Percentiles rank a stretch among this genome's conserved stretches.
Conservation (phyloP, 192 early-diverging fungal genomes). For the Podila epigama region DNA sequence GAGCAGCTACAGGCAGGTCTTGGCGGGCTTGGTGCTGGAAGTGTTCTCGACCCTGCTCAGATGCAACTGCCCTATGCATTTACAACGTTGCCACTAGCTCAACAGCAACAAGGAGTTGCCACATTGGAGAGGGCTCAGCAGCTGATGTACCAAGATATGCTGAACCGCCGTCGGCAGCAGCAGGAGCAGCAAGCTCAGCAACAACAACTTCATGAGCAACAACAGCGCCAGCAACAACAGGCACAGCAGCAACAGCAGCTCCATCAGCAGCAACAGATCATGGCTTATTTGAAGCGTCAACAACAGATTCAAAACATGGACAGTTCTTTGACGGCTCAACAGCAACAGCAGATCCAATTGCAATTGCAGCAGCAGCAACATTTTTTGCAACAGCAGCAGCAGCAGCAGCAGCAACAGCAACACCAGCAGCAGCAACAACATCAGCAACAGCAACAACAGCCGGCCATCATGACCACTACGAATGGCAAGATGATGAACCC, state of each 20-base stretch:
- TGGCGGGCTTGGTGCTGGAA: slow-evolving; percentile 11
- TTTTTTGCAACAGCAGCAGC: slow-evolving; percentile 18
- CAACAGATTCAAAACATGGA: slow-evolving; percentile 49
- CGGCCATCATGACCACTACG: slow-evolving; percentile 45
- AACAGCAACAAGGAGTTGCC: slow-evolving; percentile 47
- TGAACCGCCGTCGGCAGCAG: slow-evolving; percentile 46
- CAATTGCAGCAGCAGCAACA: slow-evolving; percentile 20
- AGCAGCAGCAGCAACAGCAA: slow-evolving; percentile 15
- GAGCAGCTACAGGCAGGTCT: slow-evolving; percentile 22
- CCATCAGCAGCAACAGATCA: slow-evolving; percentile 47
- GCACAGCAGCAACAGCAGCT: slow-evolving; percentile 36
- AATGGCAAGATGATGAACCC: slow-evolving; percentile 51
- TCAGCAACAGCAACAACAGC: slow-evolving; percentile 6
- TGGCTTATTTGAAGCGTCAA: slow-evolving; percentile 47
- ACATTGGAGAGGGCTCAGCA: slow-evolving; percentile 43
- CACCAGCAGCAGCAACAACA: slow-evolving; percentile 21
- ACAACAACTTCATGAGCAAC: slow-evolving; percentile 22
- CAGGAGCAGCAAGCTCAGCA: slow-evolving; percentile 16
- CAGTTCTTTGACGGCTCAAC: slow-evolving; percentile 33
- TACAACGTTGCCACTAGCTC: slow-evolving; percentile 36
- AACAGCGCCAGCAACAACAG: slow-evolving; percentile 21
- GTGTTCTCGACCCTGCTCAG: slow-evolving; percentile 42
- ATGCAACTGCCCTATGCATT: slow-evolving; percentile 45
- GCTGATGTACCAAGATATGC: slow-evolving; percentile 47
- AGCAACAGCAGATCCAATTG: slow-evolving; percentile 39